Evolutionary conservation across 352 stramenopile species (phyloP), one percentile per base, ranked within the genome.

Genomic region (Globisporangium spiculum): DNA sequence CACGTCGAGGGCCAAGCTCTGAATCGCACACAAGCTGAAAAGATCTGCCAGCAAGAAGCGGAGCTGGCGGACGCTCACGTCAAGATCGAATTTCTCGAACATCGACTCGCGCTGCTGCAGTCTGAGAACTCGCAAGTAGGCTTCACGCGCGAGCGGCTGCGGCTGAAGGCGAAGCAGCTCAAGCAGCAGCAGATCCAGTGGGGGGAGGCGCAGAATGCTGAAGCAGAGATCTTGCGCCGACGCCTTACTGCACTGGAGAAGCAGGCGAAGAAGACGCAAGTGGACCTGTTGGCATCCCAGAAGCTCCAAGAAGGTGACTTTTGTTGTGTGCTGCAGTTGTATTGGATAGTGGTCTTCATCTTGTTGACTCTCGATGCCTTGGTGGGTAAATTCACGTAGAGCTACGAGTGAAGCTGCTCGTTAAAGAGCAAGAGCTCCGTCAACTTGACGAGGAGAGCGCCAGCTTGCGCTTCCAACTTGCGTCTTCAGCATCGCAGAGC

Each of bases 201-300:
- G 8, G 50, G 67, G 7, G 62, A 78, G n/a, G 62, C 60, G 2
- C 69, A 88, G 44, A 74, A 56, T 16, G 84, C 84, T 5, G 82
- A 92, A 53, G 53, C 62, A 1, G 80, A 92, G 59, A 92, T 92
- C 44, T 67, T 92, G 24, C 75, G 82, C 6, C 69, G 76, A 12
- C 71, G 70, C 7, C 68, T 92, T 0, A 69, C 78, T 7, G 18
- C 56, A 8, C 41, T 72, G 1, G 76, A 77, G 46, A 67, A 65
- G 8, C 69, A 79, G 27, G 44, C 44, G 1, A 77, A 78, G 22
- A 46, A 66, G 10, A 32, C 83, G 22, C 69, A 82, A 44, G 7
- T 70, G 20, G 79, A 84, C 30, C 57, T 85, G 10, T 30, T 41
- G 14, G 66, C 62, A 4, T 75, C 60, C 59, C 70, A 68, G 32